Percentiles rank a stretch among this genome's conserved stretches.
phyloP scores from a whole-genome alignment of 2,329 filamentous ascomycete species.

The Sporothrix brunneoviolacea region DNA sequence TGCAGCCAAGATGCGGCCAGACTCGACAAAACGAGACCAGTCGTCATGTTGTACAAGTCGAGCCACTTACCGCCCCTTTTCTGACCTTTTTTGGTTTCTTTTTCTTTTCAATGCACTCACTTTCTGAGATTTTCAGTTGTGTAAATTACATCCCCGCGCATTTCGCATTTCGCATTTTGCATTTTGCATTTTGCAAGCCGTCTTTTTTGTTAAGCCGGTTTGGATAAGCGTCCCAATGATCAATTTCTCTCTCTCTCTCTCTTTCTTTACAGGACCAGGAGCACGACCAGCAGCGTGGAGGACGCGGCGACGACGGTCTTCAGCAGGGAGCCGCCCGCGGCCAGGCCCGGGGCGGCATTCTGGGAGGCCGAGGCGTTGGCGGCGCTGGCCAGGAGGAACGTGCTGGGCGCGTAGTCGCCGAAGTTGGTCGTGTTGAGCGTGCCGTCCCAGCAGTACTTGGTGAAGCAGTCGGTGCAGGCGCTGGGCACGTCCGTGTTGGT shows the following conservation, averaged over 20 bases:
- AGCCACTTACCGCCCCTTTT: no score
- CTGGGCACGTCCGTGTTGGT: slow-evolving; percentile 63
- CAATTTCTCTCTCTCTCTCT: not conserved
- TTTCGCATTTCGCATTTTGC: no score
- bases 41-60: no score
- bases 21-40: no score
- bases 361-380: slow-evolving; percentile 5
- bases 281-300: not conserved
- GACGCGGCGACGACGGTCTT: not conserved
- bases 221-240: no score
- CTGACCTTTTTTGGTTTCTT: no score
- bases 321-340: not conserved
- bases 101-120: no score
- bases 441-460: slow-evolving; percentile 91
- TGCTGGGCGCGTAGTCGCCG: slow-evolving; percentile 26
- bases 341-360: not conserved
- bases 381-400: slow-evolving; percentile 23
- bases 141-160: no score
- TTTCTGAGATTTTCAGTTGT: no score
- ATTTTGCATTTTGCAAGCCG: no score
- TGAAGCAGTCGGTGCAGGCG: slow-evolving; percentile 70
- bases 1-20: no score
- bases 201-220: no score
- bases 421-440: slow-evolving; percentile 32
- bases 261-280: not conserved